These are phyloP conservation scores for Collybia nuda DNA, from an alignment of 768 basidiomycete genomes.

Conservation along the genomic window DNA sequence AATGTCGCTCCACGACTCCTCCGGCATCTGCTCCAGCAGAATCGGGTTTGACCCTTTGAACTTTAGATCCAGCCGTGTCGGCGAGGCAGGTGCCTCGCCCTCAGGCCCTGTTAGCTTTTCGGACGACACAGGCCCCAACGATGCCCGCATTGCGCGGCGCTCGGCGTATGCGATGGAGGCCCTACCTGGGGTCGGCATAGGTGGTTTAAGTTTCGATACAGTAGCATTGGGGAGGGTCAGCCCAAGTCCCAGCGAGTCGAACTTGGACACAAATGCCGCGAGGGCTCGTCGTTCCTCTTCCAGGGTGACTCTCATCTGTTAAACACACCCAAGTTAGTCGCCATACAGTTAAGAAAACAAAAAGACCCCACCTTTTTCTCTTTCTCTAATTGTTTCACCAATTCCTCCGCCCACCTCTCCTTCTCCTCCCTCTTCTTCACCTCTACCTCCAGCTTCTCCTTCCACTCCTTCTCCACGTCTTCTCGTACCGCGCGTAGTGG, in stretches of 20 bases:
- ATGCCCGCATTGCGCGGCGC: constrained; percentile 27
- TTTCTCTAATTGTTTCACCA: constrained; percentile 74
- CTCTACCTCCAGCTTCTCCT: constrained; percentile 58
- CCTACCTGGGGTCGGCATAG: constrained; percentile 52
- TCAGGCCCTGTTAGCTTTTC: constrained; percentile 14
- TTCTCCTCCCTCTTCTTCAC: constrained; percentile 61
- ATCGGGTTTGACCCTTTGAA: constrained; percentile 40
- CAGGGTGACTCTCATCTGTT: constrained; percentile 55
- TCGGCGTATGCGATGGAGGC: constrained; percentile 49
- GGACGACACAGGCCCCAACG: too few species aligned
- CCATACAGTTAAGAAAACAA: too few species aligned
- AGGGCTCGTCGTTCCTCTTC: constrained; percentile 80
- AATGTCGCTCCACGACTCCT: constrained; percentile 52
- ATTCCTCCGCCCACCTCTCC: constrained; percentile 71
- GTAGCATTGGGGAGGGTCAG: constrained; percentile 24
- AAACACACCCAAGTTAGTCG: background rate
- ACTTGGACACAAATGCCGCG: constrained; percentile 78
- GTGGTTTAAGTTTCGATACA: constrained; percentile 42
- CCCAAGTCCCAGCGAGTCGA: constrained; percentile 69
- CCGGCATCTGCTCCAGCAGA: constrained; percentile 57
- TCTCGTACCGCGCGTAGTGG: constrained; percentile 64
- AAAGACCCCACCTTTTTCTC: constrained; percentile 60
- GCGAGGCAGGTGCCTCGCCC: constrained; percentile 23
- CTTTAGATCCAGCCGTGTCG: constrained; percentile 1
- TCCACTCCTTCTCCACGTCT: constrained; percentile 77